phyloP scores from a whole-genome alignment of 2,329 filamentous ascomycete genomes.

The Penicillium aurantiogriseum region DNA sequence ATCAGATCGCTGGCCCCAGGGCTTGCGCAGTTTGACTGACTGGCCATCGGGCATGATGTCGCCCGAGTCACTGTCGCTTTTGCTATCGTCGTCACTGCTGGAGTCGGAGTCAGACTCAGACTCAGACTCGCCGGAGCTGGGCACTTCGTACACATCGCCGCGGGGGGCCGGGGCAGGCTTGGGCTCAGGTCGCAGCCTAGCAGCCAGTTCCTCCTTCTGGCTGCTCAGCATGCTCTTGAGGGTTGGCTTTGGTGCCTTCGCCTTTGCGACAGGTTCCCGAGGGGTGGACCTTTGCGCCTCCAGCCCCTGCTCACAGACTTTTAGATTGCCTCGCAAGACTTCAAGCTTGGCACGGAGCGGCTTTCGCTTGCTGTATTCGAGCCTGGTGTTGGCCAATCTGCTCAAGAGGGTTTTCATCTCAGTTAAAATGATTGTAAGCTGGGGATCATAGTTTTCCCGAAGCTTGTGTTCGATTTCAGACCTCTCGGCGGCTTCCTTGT shows the following conservation, averaged over 20 bases:
- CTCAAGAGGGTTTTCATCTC: neutral
- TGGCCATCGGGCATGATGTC: constrained; percentile 8
- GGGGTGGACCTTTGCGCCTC: neutral
- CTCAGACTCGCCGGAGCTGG: constrained; percentile 2
- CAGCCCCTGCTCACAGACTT: neutral
- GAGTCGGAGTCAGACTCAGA: neutral
- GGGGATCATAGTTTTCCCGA: neutral
- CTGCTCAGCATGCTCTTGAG: constrained; percentile 1
- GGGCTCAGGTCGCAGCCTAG: neutral
- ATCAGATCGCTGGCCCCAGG: neutral
- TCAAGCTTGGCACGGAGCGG: neutral
- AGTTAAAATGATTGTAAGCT: neutral
- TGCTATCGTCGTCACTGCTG: neutral
- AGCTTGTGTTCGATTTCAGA: neutral
- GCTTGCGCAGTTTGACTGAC: neutral
- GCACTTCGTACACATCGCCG: constrained; percentile 1
- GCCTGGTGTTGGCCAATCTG: neutral
- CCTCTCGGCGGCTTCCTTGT: neutral
- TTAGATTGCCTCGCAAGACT: neutral
- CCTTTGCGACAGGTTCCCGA: neutral
- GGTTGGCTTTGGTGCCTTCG: neutral
- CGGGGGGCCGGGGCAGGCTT: neutral
- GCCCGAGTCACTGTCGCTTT: constrained; percentile 1
- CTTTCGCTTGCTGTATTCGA: neutral
- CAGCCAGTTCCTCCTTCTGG: neutral